phyloP scores from a whole-genome alignment of 169 alveolate species.

The Neospora caninum region DNA sequence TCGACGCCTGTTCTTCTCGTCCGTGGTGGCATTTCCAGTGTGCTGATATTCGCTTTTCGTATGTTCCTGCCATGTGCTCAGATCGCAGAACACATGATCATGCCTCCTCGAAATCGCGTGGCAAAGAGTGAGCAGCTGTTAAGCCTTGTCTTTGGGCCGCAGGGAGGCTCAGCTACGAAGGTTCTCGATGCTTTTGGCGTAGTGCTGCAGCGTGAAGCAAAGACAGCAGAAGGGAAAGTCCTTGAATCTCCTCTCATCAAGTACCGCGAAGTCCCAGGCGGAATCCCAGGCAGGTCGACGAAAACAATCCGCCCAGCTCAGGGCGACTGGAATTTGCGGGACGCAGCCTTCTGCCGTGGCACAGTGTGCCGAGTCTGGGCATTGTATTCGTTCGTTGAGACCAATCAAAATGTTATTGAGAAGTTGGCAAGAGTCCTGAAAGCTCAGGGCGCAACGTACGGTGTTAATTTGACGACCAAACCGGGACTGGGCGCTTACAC shows the following conservation, averaged over 20 bases:
- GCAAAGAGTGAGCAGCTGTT: neutral
- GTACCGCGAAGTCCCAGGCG: neutral
- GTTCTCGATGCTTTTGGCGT: neutral
- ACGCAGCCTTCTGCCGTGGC: constrained; percentile 7
- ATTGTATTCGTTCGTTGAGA: constrained; percentile 6
- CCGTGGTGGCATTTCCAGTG: too few relatives aligned
- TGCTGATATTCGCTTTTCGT: too few relatives aligned
- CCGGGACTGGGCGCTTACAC: neutral
- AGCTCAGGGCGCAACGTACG: neutral
- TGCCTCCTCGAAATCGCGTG: neutral
- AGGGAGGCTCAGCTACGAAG: neutral
- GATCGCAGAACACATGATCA: constrained; percentile 16
- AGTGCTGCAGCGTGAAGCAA: neutral
- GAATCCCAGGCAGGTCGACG: neutral
- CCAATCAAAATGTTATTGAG: neutral
- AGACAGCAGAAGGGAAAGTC: neutral
- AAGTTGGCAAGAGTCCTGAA: neutral
- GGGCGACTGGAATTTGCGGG: constrained; percentile 16
- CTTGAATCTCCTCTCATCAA: neutral
- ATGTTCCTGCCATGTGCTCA: neutral
- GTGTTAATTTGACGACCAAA: neutral
- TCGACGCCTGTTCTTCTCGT: too few relatives aligned
- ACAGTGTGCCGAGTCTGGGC: neutral
- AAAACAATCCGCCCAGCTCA: neutral
- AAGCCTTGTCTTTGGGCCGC: neutral